phyloP scores from a whole-genome alignment of 2,329 filamentous ascomycete species.

The Aspergillus sp. region DNA sequence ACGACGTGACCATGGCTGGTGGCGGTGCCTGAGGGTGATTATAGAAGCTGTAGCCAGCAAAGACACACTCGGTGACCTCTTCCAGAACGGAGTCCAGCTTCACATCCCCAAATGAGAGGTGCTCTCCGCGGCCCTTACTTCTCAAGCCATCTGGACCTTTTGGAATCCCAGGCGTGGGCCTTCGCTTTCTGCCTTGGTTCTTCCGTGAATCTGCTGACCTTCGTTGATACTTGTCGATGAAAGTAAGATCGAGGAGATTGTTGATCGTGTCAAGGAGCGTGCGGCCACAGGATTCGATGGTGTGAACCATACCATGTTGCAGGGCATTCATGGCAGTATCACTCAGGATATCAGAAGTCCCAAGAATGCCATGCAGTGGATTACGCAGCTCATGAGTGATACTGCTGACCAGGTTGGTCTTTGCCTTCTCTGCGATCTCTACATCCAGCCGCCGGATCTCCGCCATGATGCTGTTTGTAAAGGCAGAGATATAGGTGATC shows the following conservation, averaged over 20 bases:
- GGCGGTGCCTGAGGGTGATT: too few species aligned
- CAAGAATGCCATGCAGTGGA: constrained; percentile 46
- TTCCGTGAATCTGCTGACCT: too few species aligned
- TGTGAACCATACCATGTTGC: constrained; percentile 43
- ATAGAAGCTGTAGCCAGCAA: too few species aligned
- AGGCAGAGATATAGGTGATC: constrained; percentile 34
- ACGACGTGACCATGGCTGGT: too few species aligned
- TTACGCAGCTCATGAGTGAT: constrained; percentile 53
- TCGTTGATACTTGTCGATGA: too few species aligned
- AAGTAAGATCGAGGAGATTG: neutral
- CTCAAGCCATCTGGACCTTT: too few species aligned
- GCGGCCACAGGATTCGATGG: constrained; percentile 50
- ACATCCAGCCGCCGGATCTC: constrained; percentile 38
- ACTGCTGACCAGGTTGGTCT: constrained; percentile 52
- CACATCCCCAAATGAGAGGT: too few species aligned
- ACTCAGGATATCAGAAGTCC: constrained; percentile 48
- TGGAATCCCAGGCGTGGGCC: too few species aligned
- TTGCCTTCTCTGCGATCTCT: constrained; percentile 42
- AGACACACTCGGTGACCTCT: too few species aligned
- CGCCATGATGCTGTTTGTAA: constrained; percentile 36
- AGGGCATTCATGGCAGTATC: constrained; percentile 41
- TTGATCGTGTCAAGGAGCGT: constrained; percentile 50
- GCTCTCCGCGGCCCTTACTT: too few species aligned
- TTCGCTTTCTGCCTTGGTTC: too few species aligned
- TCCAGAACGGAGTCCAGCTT: too few species aligned